phyloP scores from a whole-genome alignment of 495 filamentous ascomycete genomes.

The Penicillium waksmanii region DNA sequence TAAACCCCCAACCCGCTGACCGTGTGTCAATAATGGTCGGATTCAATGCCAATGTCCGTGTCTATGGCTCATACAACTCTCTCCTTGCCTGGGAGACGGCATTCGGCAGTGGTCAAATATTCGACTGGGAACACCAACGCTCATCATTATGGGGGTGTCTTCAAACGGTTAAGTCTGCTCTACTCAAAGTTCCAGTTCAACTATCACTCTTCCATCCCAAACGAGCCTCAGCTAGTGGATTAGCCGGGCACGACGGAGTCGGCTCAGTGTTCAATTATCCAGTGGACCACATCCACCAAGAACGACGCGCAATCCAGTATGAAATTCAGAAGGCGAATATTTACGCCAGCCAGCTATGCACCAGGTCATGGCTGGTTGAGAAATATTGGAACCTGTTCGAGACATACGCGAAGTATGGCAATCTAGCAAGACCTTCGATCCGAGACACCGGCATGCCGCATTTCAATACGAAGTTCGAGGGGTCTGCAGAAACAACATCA shows the following conservation, averaged over 20 bases:
- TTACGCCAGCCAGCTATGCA: conserved; percentile 72
- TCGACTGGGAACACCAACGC: conserved; percentile 75
- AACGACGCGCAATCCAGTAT: conserved; percentile 61
- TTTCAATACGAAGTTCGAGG: conserved; percentile 22
- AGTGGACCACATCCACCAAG: conserved; percentile 32
- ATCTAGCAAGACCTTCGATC: conserved; percentile 27
- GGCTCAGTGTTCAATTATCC: conserved; percentile 28
- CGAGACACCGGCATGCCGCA: conserved; percentile 17
- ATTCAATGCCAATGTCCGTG: conserved; percentile 75
- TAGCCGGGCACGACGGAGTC: conserved; percentile 23
- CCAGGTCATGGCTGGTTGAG: conserved; percentile 79
- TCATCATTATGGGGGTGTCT: conserved; percentile 63
- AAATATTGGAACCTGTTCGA: conserved; percentile 73
- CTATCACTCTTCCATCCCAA: conserved; percentile 53
- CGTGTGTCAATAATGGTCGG: conserved; percentile 67
- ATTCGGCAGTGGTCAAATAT: conserved; percentile 69
- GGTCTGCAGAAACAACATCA: conserved; percentile 1
- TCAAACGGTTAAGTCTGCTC: conserved; percentile 59
- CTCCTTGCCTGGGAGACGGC: conserved; percentile 72
- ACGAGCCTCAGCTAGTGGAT: conserved; percentile 6
- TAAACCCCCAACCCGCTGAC: conserved; percentile 64
- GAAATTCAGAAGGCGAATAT: conserved; percentile 89
- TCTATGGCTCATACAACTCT: conserved; percentile 71
- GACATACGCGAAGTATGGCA: conserved; percentile 44
- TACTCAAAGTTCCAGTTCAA: conserved; percentile 62